A percentile compares a stretch with the other conserved stretches of the same genome.
Conservation (phyloP, 139 green algal genomes). For the Pseudopediastrum boryanum region DNA sequence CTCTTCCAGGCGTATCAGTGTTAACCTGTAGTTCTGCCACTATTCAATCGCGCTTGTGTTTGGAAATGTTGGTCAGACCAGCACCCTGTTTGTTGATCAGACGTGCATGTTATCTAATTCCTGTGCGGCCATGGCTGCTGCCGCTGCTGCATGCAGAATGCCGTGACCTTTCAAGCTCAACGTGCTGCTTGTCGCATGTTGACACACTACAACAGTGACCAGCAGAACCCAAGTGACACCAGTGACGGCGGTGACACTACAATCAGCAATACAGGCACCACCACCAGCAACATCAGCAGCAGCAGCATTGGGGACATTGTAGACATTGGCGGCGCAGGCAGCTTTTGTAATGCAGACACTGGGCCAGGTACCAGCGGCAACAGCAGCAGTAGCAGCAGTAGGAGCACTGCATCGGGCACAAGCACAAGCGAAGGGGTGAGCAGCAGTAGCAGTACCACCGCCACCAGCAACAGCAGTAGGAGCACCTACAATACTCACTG, state of each 20-base stretch:
- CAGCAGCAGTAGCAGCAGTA: no score
- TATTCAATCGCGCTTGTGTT: no score
- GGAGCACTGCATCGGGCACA: no score
- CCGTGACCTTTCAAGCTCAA: slow-evolving; percentile 65
- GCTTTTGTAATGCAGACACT: neutral
- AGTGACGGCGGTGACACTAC: neutral
- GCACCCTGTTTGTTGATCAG: neutral
- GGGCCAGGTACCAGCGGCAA: neutral
- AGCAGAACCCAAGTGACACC: neutral
- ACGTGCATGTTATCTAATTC: neutral
- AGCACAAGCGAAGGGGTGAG: no score
- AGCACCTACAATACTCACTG: neutral
- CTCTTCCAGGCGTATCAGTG: no score
- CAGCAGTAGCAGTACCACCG: no score
- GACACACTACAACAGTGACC: no score
- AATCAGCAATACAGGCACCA: no score
- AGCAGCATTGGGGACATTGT: neutral
- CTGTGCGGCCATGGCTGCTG: neutral
- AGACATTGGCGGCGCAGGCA: slow-evolving; percentile 3
- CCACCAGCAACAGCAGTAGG: no score
- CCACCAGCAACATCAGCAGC: no score
- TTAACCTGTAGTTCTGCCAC: no score
- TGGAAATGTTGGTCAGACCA: no score
- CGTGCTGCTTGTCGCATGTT: slow-evolving; percentile 25
- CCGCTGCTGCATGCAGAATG: slow-evolving; percentile 43